phyloP scores from a whole-genome alignment of 2,329 filamentous ascomycete species.

The Cercospora zeina region DNA sequence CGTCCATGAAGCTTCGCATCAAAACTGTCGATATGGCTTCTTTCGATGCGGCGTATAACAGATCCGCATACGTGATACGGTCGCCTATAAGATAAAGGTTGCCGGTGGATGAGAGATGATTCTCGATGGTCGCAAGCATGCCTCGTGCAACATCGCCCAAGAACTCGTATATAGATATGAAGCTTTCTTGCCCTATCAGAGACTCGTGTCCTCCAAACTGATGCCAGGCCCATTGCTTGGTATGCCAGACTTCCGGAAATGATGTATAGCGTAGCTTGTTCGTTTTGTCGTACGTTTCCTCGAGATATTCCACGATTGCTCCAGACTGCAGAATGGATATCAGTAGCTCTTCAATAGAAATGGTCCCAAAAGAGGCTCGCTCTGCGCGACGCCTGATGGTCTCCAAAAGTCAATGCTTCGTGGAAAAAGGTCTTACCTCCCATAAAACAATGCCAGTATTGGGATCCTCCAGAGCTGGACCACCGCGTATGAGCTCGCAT shows the following conservation, averaged over 20 bases:
- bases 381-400: neutral
- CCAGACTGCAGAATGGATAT: conserved; percentile 29
- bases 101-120: conserved; percentile 38
- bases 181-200: conserved; percentile 48
- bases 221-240: conserved; percentile 40
- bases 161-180: conserved; percentile 11
- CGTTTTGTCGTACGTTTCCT: conserved; percentile 40
- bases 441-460: conserved; percentile 49
- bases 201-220: conserved; percentile 42
- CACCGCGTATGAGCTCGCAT: conserved; percentile 49
- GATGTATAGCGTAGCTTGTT: conserved; percentile 35
- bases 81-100: conserved; percentile 48
- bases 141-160: conserved; percentile 4
- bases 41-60: conserved; percentile 31
- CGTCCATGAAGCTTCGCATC: conserved; percentile 10
- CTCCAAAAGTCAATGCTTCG: neutral
- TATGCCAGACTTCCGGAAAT: conserved; percentile 32
- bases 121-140: conserved; percentile 46
- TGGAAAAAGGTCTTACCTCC: conserved; percentile 41
- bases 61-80: conserved; percentile 48
- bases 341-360: neutral
- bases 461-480: conserved; percentile 49
- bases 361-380: neutral
- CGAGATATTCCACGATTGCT: conserved; percentile 38
- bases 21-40: conserved; percentile 1